Evolutionary conservation across 164 flowering plant species (phyloP).

Genomic region (Stephania yunnanensis): DNA sequence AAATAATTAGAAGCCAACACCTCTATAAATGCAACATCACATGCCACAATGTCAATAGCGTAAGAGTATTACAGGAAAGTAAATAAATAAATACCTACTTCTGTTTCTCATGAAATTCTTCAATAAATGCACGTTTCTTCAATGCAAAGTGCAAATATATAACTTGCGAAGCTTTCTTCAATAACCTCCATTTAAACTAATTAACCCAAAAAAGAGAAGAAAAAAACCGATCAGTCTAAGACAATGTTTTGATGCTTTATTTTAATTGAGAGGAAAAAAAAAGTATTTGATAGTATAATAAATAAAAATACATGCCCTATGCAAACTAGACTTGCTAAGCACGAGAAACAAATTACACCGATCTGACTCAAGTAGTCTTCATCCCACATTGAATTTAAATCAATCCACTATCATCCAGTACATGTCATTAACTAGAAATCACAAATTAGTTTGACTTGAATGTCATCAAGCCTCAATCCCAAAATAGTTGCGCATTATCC

Average conservation of each 20-base stretch:
- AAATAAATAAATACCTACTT: constrained; percentile 58
- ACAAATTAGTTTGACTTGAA: not conserved
- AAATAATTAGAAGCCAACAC: constrained; percentile 17
- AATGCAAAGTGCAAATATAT: constrained; percentile 79
- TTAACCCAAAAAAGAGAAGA: not conserved
- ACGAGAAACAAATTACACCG: not conserved
- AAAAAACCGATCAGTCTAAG: not conserved
- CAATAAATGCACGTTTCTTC: constrained; percentile 82
- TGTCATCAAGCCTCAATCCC: too few species aligned
- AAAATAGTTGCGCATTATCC: not conserved
- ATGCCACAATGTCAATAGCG: not conserved
- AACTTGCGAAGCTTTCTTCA: constrained; percentile 93
- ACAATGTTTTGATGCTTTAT: not conserved
- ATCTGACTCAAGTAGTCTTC: not conserved
- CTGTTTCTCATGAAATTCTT: constrained; percentile 95
- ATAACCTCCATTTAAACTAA: constrained; percentile 86
- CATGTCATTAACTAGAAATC: not conserved
- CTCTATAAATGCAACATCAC: not conserved
- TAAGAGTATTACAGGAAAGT: not conserved
- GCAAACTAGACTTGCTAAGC: not conserved
- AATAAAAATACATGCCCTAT: not conserved
- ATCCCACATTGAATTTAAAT: not conserved
- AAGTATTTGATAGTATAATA: not conserved
- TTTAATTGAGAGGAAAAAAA: not conserved
- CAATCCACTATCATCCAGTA: not conserved